These are phyloP conservation scores for Penicillium hordei DNA, from an alignment of 2,329 filamentous ascomycete genomes.

Conservation along the genomic window DNA sequence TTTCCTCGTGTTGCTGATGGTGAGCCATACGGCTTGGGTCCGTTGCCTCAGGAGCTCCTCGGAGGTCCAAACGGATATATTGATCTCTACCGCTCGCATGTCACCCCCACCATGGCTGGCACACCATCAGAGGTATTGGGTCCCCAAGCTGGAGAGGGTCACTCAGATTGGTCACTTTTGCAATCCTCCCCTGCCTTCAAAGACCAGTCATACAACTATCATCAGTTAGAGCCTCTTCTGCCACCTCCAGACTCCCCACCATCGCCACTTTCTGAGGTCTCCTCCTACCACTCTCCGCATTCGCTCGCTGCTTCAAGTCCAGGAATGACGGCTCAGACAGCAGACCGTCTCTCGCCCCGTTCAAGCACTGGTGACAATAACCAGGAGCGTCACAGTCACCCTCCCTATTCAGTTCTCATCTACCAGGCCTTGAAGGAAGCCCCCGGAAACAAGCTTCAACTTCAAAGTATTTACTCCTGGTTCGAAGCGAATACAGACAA, in stretches of 20 bases:
- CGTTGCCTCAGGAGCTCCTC: background rate
- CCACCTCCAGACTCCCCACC: conserved; percentile 10
- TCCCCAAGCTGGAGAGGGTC: background rate
- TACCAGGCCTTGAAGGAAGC: conserved; percentile 70
- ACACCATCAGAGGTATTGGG: background rate
- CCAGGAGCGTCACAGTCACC: conserved; percentile 45
- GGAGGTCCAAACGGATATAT: background rate
- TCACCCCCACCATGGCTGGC: background rate
- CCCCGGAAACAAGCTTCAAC: conserved; percentile 67
- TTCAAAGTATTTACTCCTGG: conserved; percentile 90
- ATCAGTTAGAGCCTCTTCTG: conserved; percentile 8
- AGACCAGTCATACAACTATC: background rate
- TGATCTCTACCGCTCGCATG: background rate
- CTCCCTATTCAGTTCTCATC: conserved; percentile 81
- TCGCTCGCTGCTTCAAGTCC: conserved; percentile 10
- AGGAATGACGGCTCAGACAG: conserved; percentile 1
- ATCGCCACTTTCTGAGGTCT: conserved; percentile 25
- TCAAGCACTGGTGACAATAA: conserved; percentile 17
- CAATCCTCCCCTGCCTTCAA: background rate
- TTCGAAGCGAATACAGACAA: conserved; percentile 80
- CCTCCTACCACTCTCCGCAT: conserved; percentile 23
- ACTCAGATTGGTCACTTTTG: background rate
- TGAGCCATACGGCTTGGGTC: conserved; percentile 6
- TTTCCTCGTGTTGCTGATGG: background rate
- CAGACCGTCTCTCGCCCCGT: conserved; percentile 27